A percentile compares a stretch with the other conserved stretches of the same genome.
Conservation (phyloP, 2,329 filamentous ascomycete species). For the Samsoniella hepiali region DNA sequence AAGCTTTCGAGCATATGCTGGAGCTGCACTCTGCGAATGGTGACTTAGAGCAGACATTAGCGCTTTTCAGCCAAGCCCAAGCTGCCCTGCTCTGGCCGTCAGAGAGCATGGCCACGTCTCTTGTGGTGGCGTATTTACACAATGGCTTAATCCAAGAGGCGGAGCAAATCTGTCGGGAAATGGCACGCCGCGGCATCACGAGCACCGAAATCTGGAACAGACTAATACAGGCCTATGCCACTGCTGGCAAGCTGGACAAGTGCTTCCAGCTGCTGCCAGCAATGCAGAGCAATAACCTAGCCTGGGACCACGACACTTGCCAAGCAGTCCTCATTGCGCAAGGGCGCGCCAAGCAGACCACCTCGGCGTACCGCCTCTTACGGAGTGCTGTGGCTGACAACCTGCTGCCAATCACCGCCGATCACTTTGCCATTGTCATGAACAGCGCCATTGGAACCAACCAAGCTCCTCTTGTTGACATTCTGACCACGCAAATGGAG, state of each 20-base stretch:
- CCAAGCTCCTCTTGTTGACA: slow-evolving; percentile 35
- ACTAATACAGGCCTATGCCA: slow-evolving; percentile 66
- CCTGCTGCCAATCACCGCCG: slow-evolving; percentile 43
- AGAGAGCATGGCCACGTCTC: slow-evolving; percentile 56
- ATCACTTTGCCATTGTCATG: slow-evolving; percentile 55
- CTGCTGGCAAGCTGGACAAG: slow-evolving; percentile 51
- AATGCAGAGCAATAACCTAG: slow-evolving; percentile 47
- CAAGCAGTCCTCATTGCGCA: slow-evolving; percentile 48
- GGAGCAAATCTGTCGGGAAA: slow-evolving; percentile 42
- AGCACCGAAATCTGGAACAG: slow-evolving; percentile 72
- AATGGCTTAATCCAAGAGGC: slow-evolving; percentile 37
- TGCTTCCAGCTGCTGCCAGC: slow-evolving; percentile 46
- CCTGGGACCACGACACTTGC: slow-evolving; percentile 51
- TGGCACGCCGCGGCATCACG: slow-evolving; percentile 49
- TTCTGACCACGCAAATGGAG: slow-evolving; percentile 43
- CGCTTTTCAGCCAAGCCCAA: slow-evolving; percentile 62
- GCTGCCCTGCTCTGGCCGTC: slow-evolving; percentile 48
- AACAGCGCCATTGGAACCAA: slow-evolving; percentile 45
- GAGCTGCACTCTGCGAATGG: slow-evolving; percentile 63
- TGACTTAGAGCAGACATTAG: slow-evolving; percentile 66
- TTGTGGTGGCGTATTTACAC: slow-evolving; percentile 65
- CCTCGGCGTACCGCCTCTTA: slow-evolving; percentile 49
- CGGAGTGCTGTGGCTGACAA: slow-evolving; percentile 41
- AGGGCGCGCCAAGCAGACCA: slow-evolving; percentile 46
- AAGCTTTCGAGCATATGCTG: slow-evolving; percentile 73